Evolutionary conservation across 352 stramenopile species (phyloP), one percentile per base, ranked within the genome.

Genomic region (Globisporangium spiculum): DNA sequence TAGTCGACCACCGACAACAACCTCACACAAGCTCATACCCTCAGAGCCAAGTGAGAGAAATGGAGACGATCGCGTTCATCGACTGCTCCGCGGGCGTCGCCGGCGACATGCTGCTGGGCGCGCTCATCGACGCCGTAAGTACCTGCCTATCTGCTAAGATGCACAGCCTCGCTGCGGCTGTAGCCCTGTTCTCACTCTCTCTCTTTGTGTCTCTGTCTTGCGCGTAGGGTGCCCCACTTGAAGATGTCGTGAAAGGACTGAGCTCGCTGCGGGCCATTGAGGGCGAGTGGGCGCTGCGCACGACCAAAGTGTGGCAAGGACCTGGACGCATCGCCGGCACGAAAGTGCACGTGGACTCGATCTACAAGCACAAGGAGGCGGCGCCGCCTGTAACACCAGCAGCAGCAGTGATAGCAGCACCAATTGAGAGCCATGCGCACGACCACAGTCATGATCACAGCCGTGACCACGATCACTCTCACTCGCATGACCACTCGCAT

Each of bases 71-170:
- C 66, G 84, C 83, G 53, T 97, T 86, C 74, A 84, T 98, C 58
- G 92, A 98, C 71, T 97, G 90, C 78, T 97, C 92, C 16, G 90
- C 84, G 18, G 92, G 92, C 34, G 85, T 96, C 56, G 92, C 92
- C 24, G 92, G 92, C 32, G 92, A 98, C 76, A 98, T 98, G 92
- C 80, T 98, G 27, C 82, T 98, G 1, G 92, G 85, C 32, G 86
- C 89, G 34, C 73, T 97, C 50, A 88, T 97, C 52, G 91, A 97
- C 53, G 92, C 92, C 12, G 88, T 96, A 63, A 30, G 81, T 79
- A 20, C 10, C 1, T 16, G 30, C 54, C 48, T 44, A 4, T 18
- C 30, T 69, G 46, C 41, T n/a, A 68, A 9, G 67, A n/a, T 71
- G 50, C 27, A 57, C 16, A 14, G 4, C 41, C 16, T 7, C 1